A percentile compares a stretch with the other conserved stretches of the same genome.
Evolutionary conservation across 1,284 basidiomycete genomes (phyloP).

Genomic region (Naganishia sp.): DNA sequence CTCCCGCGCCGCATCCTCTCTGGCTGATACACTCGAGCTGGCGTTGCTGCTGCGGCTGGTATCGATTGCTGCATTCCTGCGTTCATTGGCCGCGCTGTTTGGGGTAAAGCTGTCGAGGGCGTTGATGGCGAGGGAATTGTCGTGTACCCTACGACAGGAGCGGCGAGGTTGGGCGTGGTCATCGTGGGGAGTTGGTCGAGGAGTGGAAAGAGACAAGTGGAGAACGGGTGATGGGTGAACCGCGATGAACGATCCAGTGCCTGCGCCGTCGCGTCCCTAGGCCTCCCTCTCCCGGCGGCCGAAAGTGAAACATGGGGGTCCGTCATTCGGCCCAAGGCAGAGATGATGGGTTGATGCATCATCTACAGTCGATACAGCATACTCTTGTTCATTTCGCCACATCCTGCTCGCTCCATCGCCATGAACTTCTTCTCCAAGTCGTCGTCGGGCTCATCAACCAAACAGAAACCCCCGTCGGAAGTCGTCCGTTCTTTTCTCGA

Average conservation of each 20-base stretch:
- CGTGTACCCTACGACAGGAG: background rate
- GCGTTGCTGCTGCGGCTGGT: background rate
- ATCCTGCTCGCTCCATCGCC: background rate
- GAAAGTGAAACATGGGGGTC: too few species aligned
- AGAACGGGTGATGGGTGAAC: too few species aligned
- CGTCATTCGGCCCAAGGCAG: too few species aligned
- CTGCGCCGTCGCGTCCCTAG: too few species aligned
- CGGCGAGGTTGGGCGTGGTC: background rate
- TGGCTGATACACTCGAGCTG: background rate
- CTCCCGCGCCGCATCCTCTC: slow-evolving; percentile 3
- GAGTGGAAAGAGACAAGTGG: too few species aligned
- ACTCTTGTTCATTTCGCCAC: too few species aligned
- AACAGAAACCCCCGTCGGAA: slow-evolving; percentile 33
- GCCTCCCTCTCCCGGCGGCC: too few species aligned
- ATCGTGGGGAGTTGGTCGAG: background rate
- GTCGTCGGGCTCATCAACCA: slow-evolving; percentile 5
- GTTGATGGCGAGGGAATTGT: slow-evolving; percentile 9
- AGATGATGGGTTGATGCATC: too few species aligned
- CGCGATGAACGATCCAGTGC: too few species aligned
- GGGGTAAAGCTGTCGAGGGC: slow-evolving; percentile 1
- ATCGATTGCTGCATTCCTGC: background rate
- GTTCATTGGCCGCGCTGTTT: background rate
- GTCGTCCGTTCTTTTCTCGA: slow-evolving; percentile 36
- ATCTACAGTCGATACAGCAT: too few species aligned
- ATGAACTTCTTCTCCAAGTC: slow-evolving; percentile 40